Percentiles rank a stretch among this genome's conserved stretches.
phyloP scores from a whole-genome alignment of 2,329 filamentous ascomycete genomes.

The Stemphylium lycopersici region DNA sequence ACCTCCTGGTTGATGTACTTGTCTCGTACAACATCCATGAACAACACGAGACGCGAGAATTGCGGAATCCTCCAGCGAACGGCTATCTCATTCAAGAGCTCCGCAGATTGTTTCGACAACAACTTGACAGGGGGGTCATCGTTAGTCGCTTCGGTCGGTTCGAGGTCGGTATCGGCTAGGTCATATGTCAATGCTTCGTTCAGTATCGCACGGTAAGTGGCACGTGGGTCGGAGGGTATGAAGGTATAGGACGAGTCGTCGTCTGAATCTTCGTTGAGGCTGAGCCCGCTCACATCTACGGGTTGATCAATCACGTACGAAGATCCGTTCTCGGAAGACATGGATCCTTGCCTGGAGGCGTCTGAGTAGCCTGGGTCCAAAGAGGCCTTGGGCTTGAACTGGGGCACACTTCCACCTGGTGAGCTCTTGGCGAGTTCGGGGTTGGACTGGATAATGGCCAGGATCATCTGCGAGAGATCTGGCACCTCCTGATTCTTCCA shows the following conservation, averaged over 20 bases:
- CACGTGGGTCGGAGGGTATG: conserved; percentile 82
- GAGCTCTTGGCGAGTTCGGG: conserved; percentile 83
- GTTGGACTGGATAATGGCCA: conserved; percentile 84
- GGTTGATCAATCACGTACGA: conserved; percentile 70
- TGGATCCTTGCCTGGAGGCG: conserved; percentile 54
- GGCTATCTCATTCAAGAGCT: conserved; percentile 83
- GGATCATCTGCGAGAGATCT: conserved; percentile 90
- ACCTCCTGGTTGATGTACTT: conserved; percentile 87
- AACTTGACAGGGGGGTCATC: conserved; percentile 59
- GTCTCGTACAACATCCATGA: conserved; percentile 82
- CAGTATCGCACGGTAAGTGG: conserved; percentile 82
- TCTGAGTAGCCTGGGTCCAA: conserved; percentile 54
- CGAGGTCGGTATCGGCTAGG: conserved; percentile 60
- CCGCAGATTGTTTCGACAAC: conserved; percentile 76
- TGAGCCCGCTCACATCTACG: conserved; percentile 70
- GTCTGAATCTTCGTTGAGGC: conserved; percentile 60
- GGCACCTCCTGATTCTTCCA: conserved; percentile 92
- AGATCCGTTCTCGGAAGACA: conserved; percentile 52
- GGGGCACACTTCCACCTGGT: conserved; percentile 63
- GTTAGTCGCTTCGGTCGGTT: conserved; percentile 56
- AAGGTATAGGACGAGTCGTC: conserved; percentile 78
- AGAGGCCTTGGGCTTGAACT: conserved; percentile 56
- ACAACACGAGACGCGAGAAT: conserved; percentile 77
- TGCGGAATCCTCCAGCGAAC: conserved; percentile 88
- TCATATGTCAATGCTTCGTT: conserved; percentile 74